Evolutionary conservation across 371 early-diverging fungal species (phyloP).

Genomic region (Circinella umbellata): DNA sequence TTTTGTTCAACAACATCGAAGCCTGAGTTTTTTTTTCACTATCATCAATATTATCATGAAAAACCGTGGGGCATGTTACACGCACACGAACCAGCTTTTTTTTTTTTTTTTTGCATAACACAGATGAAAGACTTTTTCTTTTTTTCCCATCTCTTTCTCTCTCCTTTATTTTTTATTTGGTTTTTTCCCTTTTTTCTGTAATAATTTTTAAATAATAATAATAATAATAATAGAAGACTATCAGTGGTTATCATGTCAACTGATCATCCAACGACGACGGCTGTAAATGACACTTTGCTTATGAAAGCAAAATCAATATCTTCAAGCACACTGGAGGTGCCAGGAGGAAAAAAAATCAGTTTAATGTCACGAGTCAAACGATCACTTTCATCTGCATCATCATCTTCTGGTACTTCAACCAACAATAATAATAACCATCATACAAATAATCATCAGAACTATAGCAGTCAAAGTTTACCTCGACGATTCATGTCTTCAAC

Average conservation of each 20-base stretch:
- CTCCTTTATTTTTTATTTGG: neutral
- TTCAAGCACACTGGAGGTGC: neutral
- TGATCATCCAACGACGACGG: neutral
- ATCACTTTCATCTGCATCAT: constrained; percentile 16
- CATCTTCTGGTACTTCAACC: neutral
- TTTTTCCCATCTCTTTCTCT: neutral
- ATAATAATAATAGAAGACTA: neutral
- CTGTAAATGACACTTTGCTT: neutral
- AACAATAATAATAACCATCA: neutral
- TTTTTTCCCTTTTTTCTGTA: neutral
- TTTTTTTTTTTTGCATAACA: constrained; percentile 4
- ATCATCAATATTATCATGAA: neutral
- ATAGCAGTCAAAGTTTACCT: constrained; percentile 1
- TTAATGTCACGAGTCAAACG: constrained; percentile 17
- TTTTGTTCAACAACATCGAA: neutral
- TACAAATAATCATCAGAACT: neutral
- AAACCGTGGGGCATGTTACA: constrained; percentile 4
- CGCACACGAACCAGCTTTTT: neutral
- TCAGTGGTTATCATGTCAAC: neutral
- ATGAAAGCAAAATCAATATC: constrained; percentile 9
- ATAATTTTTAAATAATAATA: too few species aligned
- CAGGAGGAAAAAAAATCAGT: constrained; percentile 6
- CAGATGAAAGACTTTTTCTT: constrained; percentile 3
- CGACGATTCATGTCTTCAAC: neutral
- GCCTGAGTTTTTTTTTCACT: neutral